These are phyloP conservation scores for Elongisporangium anandrum DNA, from an alignment of 352 stramenopile genomes.

Conservation along the genomic window DNA sequence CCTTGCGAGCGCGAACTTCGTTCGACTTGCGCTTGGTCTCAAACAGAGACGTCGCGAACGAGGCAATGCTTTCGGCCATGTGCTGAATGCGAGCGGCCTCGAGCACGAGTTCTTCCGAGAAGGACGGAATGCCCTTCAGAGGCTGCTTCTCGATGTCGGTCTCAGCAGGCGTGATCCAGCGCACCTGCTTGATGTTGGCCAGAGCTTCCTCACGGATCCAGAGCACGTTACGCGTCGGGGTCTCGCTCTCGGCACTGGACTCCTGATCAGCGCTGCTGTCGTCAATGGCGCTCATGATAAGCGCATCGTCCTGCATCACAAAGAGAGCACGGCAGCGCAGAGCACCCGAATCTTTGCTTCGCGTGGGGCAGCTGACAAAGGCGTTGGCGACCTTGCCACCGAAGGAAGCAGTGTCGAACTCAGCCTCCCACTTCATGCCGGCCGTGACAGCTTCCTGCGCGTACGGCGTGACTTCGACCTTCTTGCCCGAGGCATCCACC, in stretches of 20 bases:
- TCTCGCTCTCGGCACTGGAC: not conserved
- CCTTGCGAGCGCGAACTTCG: constrained; percentile 34
- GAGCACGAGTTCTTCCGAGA: constrained; percentile 59
- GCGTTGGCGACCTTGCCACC: constrained; percentile 41
- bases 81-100: constrained; percentile 53
- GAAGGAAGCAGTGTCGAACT: constrained; percentile 45
- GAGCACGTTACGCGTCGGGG: constrained; percentile 24
- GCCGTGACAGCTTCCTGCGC: constrained; percentile 16
- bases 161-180: constrained; percentile 75
- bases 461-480: constrained; percentile 44
- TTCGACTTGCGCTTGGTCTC: constrained; percentile 26
- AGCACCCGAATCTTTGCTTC: constrained; percentile 42
- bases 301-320: constrained; percentile 66
- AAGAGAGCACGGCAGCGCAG: constrained; percentile 51
- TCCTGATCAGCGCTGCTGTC: constrained; percentile 3
- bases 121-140: constrained; percentile 68
- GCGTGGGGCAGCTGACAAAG: constrained; percentile 52
- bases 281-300: constrained; percentile 47
- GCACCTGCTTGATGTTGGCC: constrained; percentile 68
- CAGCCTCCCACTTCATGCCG: constrained; percentile 34
- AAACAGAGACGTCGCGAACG: constrained; percentile 49
- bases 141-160: constrained; percentile 75
- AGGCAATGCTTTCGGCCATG: constrained; percentile 35
- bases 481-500: constrained; percentile 12
- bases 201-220: constrained; percentile 81